Evolutionary conservation across 768 basidiomycete species (phyloP), one percentile per base, ranked within the genome.

Genomic region (Symmetrospora coprosmae): DNA sequence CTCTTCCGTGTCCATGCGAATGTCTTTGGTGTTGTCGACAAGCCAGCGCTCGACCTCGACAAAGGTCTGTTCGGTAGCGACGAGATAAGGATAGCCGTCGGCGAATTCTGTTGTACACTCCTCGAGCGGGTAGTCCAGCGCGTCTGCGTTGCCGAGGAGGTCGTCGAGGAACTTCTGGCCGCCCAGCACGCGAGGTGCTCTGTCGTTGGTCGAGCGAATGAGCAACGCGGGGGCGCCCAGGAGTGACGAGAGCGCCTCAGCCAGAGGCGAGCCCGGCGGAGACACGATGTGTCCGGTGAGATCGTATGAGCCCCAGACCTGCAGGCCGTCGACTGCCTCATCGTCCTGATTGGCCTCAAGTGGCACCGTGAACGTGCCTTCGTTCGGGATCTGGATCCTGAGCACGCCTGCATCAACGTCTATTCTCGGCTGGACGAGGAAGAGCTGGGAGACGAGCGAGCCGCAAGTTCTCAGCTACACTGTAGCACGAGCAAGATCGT

Each of bases 231-330:
- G 30, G 8, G 37, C 31, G 13, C 37, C 38, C 2, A 58, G 30
- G 13, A 45, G 28, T 13, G 4, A 4, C 7, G 55, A 58, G 14
- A 58, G 55, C 31, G 55, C 55, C 25, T 58, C 33, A 30, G 43
- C 41, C 25, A 58, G 34, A 5, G 41, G 21, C 8, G 55, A 45
- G 21, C 41, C 40, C 23, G 28, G 39, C 13, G 55, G 55, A 5
- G 55, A 45, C 21, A 58, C 55, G 31, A 58, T 27, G 30, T 46
- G 27, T 27, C 55, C 55, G 33, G 27, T 23, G 9, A 58, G 19
- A 21, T 58, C 55, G 41, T 58, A 47, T 13, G 55, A 58, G 6
- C 55, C 41, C 55, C 55, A 58, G 23, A 58, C 55, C 33, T 58
- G 55, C 5, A 58, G 25, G 7, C 43, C 55, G 40, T 46, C 55